Base-by-base conservation (phyloP, 441 rosid species). In the Erysimum cheiri region DNA sequence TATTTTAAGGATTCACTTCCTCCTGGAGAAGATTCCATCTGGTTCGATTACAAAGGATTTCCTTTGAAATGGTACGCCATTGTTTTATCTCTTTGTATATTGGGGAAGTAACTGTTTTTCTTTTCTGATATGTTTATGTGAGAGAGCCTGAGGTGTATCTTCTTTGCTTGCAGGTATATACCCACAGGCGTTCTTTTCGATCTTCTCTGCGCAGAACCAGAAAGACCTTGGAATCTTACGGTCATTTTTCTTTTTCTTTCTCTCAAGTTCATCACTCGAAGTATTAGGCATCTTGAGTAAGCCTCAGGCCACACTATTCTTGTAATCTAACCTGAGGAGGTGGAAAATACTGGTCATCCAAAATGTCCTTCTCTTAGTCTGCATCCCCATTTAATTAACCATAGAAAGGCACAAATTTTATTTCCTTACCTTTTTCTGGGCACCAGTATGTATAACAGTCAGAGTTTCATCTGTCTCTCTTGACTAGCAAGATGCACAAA, bases 101-200 rank as follows among this genome's bases (percentile, higher is more conserved):
- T 73, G 35, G 50, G 37, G 11, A 11, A 9, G 5, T 39, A 7
- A 13, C 54, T 44, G 2, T 26, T n/a, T 14, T 1, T 12, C n/a
- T 26, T 52, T 52, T 40, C 37, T 70, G 49, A 32, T 58, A 13
- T 43, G 40, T 48, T 69, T 14, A 32, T 12, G 35, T 65, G 59
- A 71, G 22, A 49, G 10, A 3, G 24, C 24, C 2, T 70, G 67
- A 35, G n/a, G 28, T 26, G 24, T 22, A 22, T 60, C 47, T 64
- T 52, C 10, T 46, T 50, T 77, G 44, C 43, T 43, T 72, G 71
- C 71, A 89, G 98, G 98, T 84, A 87, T 71, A 85, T 87, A 67
- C 98, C 98, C 0, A 91, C 96, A 5, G 98, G 97, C 17, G 92
- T 86, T 70, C 96, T 94, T 48, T 94, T 89, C 66, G 98, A 94